Percentiles rank a stretch among this genome's conserved stretches.
phyloP scores from a whole-genome alignment of 2,329 filamentous ascomycete species.

The Exophiala spinifera region DNA sequence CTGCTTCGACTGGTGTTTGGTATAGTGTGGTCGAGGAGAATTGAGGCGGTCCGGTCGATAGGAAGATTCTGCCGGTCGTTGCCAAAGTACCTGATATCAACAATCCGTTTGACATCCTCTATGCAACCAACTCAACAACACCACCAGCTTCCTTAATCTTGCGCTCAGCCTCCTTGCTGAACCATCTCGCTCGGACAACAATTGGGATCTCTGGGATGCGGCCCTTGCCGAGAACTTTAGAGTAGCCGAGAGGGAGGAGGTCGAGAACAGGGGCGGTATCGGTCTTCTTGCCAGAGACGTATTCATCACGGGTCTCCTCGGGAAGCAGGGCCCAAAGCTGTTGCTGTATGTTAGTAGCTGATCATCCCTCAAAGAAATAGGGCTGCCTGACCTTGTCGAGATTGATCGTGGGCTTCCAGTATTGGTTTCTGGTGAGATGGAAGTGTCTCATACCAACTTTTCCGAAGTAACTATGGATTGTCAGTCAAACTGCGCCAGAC shows the following conservation, averaged over 20 bases:
- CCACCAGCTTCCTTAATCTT: constrained; percentile 99
- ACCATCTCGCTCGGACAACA: constrained; percentile 91
- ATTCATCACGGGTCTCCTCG: constrained; percentile 86
- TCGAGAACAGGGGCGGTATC: constrained; percentile 97
- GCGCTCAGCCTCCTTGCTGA: constrained; percentile 93
- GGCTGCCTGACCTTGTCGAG: constrained; percentile 80
- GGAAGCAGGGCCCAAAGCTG: constrained; percentile 96
- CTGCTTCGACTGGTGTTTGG: no score
- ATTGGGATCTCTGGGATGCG: constrained; percentile 88
- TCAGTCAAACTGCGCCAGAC: constrained; percentile 6
- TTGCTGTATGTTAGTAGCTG: constrained; percentile 14
- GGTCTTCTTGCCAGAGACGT: constrained; percentile 74
- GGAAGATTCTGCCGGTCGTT: neutral
- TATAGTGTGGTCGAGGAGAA: neutral
- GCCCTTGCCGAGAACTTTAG: constrained; percentile 98
- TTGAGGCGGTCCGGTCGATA: no score
- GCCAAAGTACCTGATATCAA: neutral
- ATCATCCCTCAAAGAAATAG: neutral
- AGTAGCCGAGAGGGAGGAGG: constrained; percentile 94
- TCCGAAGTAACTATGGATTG: constrained; percentile 52
- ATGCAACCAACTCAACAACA: constrained; percentile 93
- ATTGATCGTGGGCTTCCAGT: constrained; percentile 99
- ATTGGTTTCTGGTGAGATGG: constrained; percentile 92
- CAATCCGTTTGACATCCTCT: constrained; percentile 39
- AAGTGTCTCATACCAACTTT: constrained; percentile 95